These are phyloP conservation scores for Hyaloscypha finlandica DNA, from an alignment of 495 filamentous ascomycete genomes.

Conservation along the genomic window DNA sequence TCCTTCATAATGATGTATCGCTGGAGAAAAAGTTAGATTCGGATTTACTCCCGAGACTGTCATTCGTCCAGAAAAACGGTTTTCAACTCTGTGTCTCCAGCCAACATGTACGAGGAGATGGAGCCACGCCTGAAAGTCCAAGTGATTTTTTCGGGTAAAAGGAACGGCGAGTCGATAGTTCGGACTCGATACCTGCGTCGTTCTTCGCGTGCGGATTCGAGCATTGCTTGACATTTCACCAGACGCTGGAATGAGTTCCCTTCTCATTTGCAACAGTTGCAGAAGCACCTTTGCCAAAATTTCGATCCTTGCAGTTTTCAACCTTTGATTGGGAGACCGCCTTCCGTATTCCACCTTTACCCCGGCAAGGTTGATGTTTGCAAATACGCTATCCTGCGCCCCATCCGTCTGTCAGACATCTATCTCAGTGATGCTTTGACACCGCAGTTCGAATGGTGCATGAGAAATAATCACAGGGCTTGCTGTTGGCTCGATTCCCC, in stretches of 20 bases:
- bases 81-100: neutral
- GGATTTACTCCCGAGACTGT: neutral
- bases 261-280: neutral
- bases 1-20: slow-evolving; percentile 3
- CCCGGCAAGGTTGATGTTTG: no score
- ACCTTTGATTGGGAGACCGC: no score
- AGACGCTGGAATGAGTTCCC: neutral
- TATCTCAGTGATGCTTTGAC: no score
- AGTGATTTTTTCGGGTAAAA: neutral
- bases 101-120: neutral
- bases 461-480: slow-evolving; percentile 3
- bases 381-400: no score
- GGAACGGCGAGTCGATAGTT: slow-evolving; percentile 10
- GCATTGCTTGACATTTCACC: slow-evolving; percentile 13
- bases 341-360: no score
- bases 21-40: neutral
- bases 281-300: slow-evolving; percentile 1
- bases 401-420: no score
- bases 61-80: neutral
- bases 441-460: neutral
- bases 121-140: neutral
- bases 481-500: neutral
- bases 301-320: no score
- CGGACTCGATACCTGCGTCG: slow-evolving; percentile 8
- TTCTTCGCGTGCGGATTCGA: slow-evolving; percentile 9